Evolutionary conservation across 495 filamentous ascomycete genomes (phyloP).

Genomic region (Xylaria sp.): DNA sequence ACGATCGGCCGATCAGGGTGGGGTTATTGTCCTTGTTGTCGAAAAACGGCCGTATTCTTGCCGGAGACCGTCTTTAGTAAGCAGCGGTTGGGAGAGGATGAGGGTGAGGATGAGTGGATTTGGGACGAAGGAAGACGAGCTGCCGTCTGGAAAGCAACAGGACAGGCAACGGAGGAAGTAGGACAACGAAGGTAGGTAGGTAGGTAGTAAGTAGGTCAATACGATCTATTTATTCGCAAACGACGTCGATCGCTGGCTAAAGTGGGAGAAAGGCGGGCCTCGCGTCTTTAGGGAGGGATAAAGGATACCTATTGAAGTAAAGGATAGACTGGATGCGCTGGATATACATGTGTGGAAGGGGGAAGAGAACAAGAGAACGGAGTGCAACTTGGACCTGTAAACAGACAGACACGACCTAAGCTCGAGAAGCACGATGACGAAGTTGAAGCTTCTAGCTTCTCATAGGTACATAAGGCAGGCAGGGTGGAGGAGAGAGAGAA

Average conservation of each 20-base stretch:
- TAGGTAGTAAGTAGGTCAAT: neutral
- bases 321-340: neutral
- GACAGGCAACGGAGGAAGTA: neutral
- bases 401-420: constrained; percentile 34
- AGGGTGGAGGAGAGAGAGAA: constrained; percentile 8
- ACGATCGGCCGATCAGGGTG: constrained; percentile 15
- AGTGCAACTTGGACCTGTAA: neutral
- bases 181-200: neutral
- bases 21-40: constrained; percentile 3
- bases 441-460: constrained; percentile 26
- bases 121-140: neutral
- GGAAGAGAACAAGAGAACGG: constrained; percentile 26
- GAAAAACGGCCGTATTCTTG: neutral
- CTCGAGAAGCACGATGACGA: constrained; percentile 40
- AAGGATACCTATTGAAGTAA: neutral
- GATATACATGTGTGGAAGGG: too few relatives aligned
- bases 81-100: neutral
- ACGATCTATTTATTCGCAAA: constrained; percentile 11
- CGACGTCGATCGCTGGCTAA: constrained; percentile 23
- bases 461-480: neutral
- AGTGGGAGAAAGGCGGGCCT: constrained; percentile 25
- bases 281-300: constrained; percentile 1
- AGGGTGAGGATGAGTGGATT: neutral
- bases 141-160: neutral
- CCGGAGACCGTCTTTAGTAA: neutral